A percentile compares a stretch with the other conserved stretches of the same genome.
Conservation (phyloP, 768 basidiomycete genomes). For the Kwoniella europaea region DNA sequence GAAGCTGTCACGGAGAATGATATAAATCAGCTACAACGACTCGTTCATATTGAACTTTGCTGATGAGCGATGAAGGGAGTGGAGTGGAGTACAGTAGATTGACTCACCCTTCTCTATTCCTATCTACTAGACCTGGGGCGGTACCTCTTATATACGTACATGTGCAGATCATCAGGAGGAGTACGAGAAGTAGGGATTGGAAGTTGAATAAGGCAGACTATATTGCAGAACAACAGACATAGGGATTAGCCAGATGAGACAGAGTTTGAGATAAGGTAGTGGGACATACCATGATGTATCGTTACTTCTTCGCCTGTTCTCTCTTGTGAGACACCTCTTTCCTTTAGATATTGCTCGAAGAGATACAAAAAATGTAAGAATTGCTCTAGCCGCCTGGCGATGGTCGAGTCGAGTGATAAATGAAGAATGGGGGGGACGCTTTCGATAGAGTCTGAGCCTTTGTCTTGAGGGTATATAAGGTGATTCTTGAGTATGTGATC, state of each 20-base stretch:
- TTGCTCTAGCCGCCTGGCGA: too few species aligned
- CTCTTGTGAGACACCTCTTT: background rate
- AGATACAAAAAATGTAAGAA: too few species aligned
- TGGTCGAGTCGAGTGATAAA: too few species aligned
- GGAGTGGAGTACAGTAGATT: too few species aligned
- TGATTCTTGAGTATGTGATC: too few species aligned
- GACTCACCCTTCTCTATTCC: constrained; percentile 88
- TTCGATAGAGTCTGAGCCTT: too few species aligned
- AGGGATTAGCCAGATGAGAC: background rate
- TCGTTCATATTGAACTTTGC: too few species aligned
- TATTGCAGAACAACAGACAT: background rate
- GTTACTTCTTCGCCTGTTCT: background rate
- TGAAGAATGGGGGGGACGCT: too few species aligned
- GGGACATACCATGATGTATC: constrained; percentile 1
- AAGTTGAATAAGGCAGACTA: constrained; percentile 98
- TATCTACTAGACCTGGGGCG: constrained; percentile 84
- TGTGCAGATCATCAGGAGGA: constrained; percentile 92
- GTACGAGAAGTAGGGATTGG: constrained; percentile 88
- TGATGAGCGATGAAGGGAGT: too few species aligned
- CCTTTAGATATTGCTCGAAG: background rate
- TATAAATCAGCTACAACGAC: too few species aligned
- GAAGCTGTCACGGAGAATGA: constrained; percentile 65
- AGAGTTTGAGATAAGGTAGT: background rate
- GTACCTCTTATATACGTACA: constrained; percentile 93
- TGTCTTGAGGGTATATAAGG: too few species aligned